Base-by-base conservation (phyloP, 345 rosid species). In the Dipteronia sinensis region DNA sequence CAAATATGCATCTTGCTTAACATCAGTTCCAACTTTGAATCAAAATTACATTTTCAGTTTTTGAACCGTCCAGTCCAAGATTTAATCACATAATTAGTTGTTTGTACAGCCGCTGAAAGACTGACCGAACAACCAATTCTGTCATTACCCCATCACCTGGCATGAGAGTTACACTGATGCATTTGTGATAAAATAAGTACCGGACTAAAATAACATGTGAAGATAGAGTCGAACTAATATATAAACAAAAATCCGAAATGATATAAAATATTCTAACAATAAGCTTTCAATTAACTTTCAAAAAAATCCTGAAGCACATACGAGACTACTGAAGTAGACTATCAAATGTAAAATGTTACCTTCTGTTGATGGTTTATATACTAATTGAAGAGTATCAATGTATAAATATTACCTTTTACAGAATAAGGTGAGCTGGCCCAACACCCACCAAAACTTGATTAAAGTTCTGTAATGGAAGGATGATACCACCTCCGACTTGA, bases 351-450 rank as follows among this genome's bases (percentile, higher is more conserved):
- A 44, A 12, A 46, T 42, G 40, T 72, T 31, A 73, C 58, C 69
- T 64, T 74, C 16, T 42, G 25, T 64, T 64, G 19, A 7, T 19
- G 15, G 13, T 51, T 47, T 74, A 6, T 1, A 64, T 15, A 64
- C 19, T 27, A 74, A 59, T n/a, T 23, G 34, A 47, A 63, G 44
- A 10, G 29, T 65, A 64, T 19, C 22, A 12, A 65, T 10, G 27
- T 64, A 19, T 47, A 56, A 15, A 49, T 47, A 16, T 73, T 38
- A 74, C 62, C 69, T 64, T 74, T n/a, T 64, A 10, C 4, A 64
- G 17, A 64, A 22, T 25, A 74, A 3, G 38, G 29, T 55, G 7
- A n/a, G 62, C 59, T 47, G 49, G 47, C 6, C 27, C n/a, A 7
- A 47, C 58, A 44, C 47, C 70, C 10, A 56, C 51, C 61, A 27